A percentile compares a stretch with the other conserved stretches of the same genome.
Evolutionary conservation across 345 rosid species (phyloP).

Genomic region (Arabis hirsuta): DNA sequence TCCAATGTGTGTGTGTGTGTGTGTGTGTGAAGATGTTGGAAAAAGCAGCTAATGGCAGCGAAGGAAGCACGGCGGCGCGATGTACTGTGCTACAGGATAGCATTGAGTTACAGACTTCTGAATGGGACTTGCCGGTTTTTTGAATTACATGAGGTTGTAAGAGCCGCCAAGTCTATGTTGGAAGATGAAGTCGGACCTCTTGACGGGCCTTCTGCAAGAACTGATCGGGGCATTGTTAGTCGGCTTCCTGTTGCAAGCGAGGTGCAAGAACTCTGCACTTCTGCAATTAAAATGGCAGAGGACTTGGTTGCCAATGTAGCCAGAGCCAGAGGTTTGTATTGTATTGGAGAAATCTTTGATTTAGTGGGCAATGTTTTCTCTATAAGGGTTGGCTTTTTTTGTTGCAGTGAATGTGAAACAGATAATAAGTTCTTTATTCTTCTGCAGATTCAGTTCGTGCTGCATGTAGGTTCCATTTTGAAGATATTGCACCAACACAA

Average conservation of each 20-base stretch:
- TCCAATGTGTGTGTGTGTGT: conserved; percentile 2
- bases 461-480: conserved; percentile 85
- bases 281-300: conserved; percentile 73
- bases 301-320: conserved; percentile 54
- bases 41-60: conserved; percentile 80
- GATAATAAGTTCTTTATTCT: conserved; percentile 23
- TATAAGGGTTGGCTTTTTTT: neutral
- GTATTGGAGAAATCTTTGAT: conserved; percentile 16
- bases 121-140: conserved; percentile 72
- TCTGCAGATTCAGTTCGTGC: conserved; percentile 46
- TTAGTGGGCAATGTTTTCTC: neutral
- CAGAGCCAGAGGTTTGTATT: conserved; percentile 62
- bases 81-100: conserved; percentile 82
- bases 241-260: conserved; percentile 77
- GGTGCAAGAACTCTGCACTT: conserved; percentile 75
- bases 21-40: conserved; percentile 63
- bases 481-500: conserved; percentile 68
- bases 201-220: conserved; percentile 66
- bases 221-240: conserved; percentile 88
- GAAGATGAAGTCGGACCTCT: conserved; percentile 89
- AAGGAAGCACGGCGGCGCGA: conserved; percentile 93
- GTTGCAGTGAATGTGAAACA: conserved; percentile 3
- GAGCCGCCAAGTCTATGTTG: conserved; percentile 69
- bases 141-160: conserved; percentile 70
- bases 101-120: conserved; percentile 77